phyloP scores from a whole-genome alignment of 2,329 filamentous ascomycete genomes.

The Ambrosiella cleistominuta region DNA sequence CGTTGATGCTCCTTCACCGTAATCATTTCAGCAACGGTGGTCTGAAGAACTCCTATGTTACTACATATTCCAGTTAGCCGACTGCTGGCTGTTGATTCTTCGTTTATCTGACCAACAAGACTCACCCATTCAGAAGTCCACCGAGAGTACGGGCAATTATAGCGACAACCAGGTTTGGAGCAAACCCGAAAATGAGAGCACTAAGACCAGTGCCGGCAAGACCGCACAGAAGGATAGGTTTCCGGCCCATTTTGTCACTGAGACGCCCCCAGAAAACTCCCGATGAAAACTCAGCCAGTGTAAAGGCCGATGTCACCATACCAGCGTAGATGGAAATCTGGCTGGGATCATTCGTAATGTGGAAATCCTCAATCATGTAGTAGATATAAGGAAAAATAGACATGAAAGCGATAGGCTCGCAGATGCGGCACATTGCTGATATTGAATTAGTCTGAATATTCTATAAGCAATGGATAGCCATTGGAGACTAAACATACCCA shows the following conservation, averaged over 20 bases:
- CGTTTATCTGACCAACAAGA: background rate
- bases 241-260: conserved; percentile 81
- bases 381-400: conserved; percentile 98
- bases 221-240: conserved; percentile 81
- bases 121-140: conserved; percentile 77
- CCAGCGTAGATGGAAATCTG: conserved; percentile 85
- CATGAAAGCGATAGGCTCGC: conserved; percentile 98
- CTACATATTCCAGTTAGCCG: conserved; percentile 23
- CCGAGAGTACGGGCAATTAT: conserved; percentile 77
- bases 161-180: conserved; percentile 63
- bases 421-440: conserved; percentile 78
- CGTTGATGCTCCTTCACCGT: conserved; percentile 86
- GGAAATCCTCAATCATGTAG: conserved; percentile 88
- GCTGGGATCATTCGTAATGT: conserved; percentile 59
- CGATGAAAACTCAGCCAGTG: conserved; percentile 85
- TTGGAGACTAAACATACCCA: conserved; percentile 22
- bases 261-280: conserved; percentile 85
- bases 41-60: conserved; percentile 90
- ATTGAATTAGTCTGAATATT: conserved; percentile 5
- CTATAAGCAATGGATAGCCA: background rate
- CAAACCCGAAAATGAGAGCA: conserved; percentile 83
- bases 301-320: conserved; percentile 91
- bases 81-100: background rate
- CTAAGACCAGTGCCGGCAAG: conserved; percentile 80
- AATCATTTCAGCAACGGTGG: conserved; percentile 84